Evolutionary conservation across 441 rosid genomes (phyloP).

Genomic region (Gossypium trilobum): DNA sequence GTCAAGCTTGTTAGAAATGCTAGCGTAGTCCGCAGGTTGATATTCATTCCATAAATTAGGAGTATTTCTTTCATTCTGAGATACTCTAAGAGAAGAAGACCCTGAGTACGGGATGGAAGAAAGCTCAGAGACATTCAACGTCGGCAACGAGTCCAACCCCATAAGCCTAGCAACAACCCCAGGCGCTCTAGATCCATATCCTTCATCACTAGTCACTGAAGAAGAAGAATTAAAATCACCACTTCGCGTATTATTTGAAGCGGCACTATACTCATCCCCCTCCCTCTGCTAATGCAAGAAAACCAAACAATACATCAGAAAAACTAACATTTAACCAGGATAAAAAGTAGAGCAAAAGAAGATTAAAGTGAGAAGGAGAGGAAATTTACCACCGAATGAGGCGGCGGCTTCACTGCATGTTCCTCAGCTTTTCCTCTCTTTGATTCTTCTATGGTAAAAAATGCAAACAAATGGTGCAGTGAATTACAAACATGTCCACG

Average conservation of each 20-base stretch:
- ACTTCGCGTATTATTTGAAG: conserved; percentile 39
- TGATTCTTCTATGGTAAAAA: conserved; percentile 30
- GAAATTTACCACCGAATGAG: conserved; percentile 32
- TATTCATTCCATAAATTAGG: conserved; percentile 35
- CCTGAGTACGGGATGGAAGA: conserved; percentile 30
- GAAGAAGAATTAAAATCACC: conserved; percentile 47
- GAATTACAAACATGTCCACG: background rate
- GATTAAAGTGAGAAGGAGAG: background rate
- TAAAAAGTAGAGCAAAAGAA: conserved; percentile 5
- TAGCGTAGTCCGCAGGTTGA: conserved; percentile 26
- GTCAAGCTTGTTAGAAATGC: conserved; percentile 30
- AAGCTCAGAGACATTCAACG: conserved; percentile 30
- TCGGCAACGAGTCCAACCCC: conserved; percentile 84
- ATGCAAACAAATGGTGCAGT: background rate
- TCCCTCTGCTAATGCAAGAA: conserved; percentile 31
- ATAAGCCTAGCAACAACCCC: conserved; percentile 91
- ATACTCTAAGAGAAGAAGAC: conserved; percentile 28
- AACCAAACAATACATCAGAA: conserved; percentile 8
- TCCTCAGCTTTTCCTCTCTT: conserved; percentile 38
- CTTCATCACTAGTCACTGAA: conserved; percentile 60
- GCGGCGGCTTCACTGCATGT: conserved; percentile 23
- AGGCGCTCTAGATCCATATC: conserved; percentile 52
- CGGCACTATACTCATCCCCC: conserved; percentile 35
- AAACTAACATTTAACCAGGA: background rate
- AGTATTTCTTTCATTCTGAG: conserved; percentile 25